Percentiles rank a stretch among this genome's conserved stretches.
These are phyloP conservation scores for Durio zibethinus DNA, from an alignment of 345 rosid genomes.

Conservation along the genomic window DNA sequence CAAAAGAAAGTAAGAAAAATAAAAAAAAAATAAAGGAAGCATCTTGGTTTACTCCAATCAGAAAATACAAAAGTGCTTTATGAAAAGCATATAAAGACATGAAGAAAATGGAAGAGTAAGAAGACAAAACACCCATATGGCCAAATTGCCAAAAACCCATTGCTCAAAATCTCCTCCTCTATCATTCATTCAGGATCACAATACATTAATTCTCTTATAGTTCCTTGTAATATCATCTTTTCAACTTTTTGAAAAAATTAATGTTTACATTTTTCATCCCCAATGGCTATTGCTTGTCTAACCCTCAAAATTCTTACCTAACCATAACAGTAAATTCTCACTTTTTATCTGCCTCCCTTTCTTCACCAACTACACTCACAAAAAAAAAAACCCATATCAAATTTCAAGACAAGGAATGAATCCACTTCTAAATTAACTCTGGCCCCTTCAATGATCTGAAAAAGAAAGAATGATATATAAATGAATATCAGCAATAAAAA, in stretches of 20 bases:
- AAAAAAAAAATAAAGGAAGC: slow-evolving; percentile 10
- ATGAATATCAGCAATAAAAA: not conserved
- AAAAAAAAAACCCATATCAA: slow-evolving; percentile 10
- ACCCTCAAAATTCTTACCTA: slow-evolving; percentile 19
- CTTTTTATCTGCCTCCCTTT: slow-evolving; percentile 12
- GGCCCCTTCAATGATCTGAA: slow-evolving; percentile 7
- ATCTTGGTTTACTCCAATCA: not conserved
- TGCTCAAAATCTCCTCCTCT: slow-evolving; percentile 9
- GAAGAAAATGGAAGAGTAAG: slow-evolving; percentile 23
- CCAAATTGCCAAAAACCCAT: slow-evolving; percentile 12
- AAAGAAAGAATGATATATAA: not conserved
- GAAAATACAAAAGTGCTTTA: slow-evolving; percentile 14
- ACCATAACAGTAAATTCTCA: slow-evolving; percentile 17
- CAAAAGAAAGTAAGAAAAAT: not conserved
- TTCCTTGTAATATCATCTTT: not conserved
- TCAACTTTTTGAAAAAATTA: slow-evolving; percentile 29
- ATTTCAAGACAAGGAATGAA: slow-evolving; percentile 18
- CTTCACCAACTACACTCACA: slow-evolving; percentile 23
- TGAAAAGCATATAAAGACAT: slow-evolving; percentile 32
- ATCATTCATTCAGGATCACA: slow-evolving; percentile 15
- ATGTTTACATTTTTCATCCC: slow-evolving; percentile 11
- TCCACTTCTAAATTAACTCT: slow-evolving; percentile 20
- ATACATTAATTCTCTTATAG: slow-evolving; percentile 18
- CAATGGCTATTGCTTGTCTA: slow-evolving; percentile 3
- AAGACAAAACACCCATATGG: slow-evolving; percentile 33